A percentile compares a stretch with the other conserved stretches of the same genome.
phyloP scores from a whole-genome alignment of 106 monocot genomes.

The Apostasia shenzhenica region DNA sequence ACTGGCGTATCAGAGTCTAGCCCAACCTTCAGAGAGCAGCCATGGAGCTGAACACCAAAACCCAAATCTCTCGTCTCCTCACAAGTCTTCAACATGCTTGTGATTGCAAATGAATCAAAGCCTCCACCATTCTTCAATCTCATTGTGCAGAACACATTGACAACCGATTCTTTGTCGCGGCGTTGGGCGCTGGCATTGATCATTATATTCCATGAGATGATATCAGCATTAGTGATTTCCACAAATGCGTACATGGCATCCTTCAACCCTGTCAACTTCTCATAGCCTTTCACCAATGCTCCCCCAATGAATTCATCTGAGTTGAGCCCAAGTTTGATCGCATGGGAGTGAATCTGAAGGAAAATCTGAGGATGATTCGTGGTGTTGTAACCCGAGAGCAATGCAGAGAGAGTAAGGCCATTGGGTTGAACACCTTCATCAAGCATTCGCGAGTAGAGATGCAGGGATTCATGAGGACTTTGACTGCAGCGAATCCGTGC shows the following conservation, averaged over 20 bases:
- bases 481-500: background rate
- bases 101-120: conserved; percentile 54
- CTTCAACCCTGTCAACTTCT: conserved; percentile 24
- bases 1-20: conserved; percentile 32
- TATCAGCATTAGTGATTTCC: conserved; percentile 41
- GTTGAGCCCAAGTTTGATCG: conserved; percentile 28
- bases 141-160: conserved; percentile 43
- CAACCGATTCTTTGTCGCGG: conserved; percentile 19
- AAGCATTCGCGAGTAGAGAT: conserved; percentile 40
- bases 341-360: conserved; percentile 45
- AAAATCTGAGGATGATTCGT: background rate
- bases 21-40: conserved; percentile 34
- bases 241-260: conserved; percentile 43
- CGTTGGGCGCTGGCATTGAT: conserved; percentile 57
- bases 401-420: conserved; percentile 32
- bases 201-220: conserved; percentile 62
- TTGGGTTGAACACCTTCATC: conserved; percentile 35
- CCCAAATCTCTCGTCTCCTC: conserved; percentile 20
- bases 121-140: conserved; percentile 7
- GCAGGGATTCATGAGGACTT: background rate
- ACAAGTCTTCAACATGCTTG: conserved; percentile 71
- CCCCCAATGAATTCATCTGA: conserved; percentile 51
- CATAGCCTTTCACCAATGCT: conserved; percentile 44
- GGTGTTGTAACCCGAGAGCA: conserved; percentile 20
- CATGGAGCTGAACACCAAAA: conserved; percentile 58